Percentiles rank a stretch among this genome's conserved stretches.
These are phyloP conservation scores for Letharia lupina DNA, from an alignment of 495 filamentous ascomycete species.

Conservation along the genomic window DNA sequence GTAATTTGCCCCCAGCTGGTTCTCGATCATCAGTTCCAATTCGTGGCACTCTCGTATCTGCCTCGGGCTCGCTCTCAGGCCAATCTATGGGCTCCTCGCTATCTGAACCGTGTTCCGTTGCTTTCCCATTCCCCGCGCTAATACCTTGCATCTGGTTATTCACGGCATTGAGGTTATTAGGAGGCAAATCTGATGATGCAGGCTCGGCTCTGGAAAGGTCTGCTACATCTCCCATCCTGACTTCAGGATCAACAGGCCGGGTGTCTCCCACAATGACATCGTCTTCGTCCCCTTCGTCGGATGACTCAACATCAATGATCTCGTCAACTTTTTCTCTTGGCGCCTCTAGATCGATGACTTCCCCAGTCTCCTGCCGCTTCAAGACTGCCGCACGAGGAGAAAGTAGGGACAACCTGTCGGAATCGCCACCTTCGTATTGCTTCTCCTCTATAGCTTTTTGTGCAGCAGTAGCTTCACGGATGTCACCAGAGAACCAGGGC, in stretches of 20 bases:
- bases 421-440: slow-evolving; percentile 24
- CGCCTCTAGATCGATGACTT: slow-evolving; percentile 42
- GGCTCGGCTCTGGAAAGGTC: slow-evolving; percentile 35
- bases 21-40: slow-evolving; percentile 33
- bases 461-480: slow-evolving; percentile 31
- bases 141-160: neutral
- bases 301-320: slow-evolving; percentile 39
- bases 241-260: slow-evolving; percentile 24
- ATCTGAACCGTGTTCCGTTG: slow-evolving; percentile 17
- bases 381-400: slow-evolving; percentile 32
- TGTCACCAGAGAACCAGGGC: slow-evolving; percentile 66
- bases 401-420: slow-evolving; percentile 9
- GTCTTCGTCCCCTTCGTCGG: slow-evolving; percentile 28
- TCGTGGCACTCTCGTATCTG: slow-evolving; percentile 27
- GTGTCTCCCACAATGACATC: slow-evolving; percentile 51
- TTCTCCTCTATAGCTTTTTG: slow-evolving; percentile 30
- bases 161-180: neutral
- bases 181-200: slow-evolving; percentile 24
- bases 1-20: slow-evolving; percentile 17
- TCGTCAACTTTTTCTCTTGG: slow-evolving; percentile 28
- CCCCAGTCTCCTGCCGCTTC: slow-evolving; percentile 34
- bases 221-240: slow-evolving; percentile 37
- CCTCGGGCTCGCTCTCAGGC: slow-evolving; percentile 38
- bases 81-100: slow-evolving; percentile 34
- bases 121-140: neutral